Base-by-base conservation (phyloP, 306 rosid genomes). In the Ziziphus jujuba region DNA sequence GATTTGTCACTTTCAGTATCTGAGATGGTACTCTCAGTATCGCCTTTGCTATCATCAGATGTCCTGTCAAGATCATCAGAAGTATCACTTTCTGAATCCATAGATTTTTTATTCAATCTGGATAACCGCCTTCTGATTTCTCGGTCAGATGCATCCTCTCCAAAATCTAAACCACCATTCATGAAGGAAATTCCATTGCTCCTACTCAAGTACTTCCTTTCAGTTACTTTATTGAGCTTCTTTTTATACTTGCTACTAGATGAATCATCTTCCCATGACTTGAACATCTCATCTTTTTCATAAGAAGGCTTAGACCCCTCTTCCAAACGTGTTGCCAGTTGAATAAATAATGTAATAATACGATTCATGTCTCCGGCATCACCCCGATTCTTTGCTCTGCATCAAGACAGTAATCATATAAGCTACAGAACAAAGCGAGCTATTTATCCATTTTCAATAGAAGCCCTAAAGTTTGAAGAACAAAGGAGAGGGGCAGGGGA, bases 41-140 rank as follows among this genome's bases (percentile, higher is more conserved):
- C 82, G 77, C 95, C 88, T 83, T 87, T 90, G 50, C 87, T 83
- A 76, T 83, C 87, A 73, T 80, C 92, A 56, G 82, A 90, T 80
- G 97, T 88, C 79, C 79, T 71, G 68, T 84, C 90, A 71, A 72
- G 65, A 47, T 93, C 98, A 68, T 95, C 97, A 45, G 97, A 95
- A 35, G 96, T 90, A 71, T 95, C 97, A 79, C 89, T 87, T 66
- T 85, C 97, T 56, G 99, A 95, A 75, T 74, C 95, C 72, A 85
- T 65, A 52, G 85, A 72, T 77, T 76, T 88, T 75, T 82, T 90
- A 75, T 90, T 93, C 89, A 88, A 79, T 80, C 80, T 88, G 61
- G 87, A 87, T 61, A 93, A 79, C 55, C 95, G 84, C 77, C 90
- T 84, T 76, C 90, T 86, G 66, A 93, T 84, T 79, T 90, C 98